Evolutionary conservation across 352 stramenopile genomes (phyloP).

Genomic region (Phytopythium helicoides): DNA sequence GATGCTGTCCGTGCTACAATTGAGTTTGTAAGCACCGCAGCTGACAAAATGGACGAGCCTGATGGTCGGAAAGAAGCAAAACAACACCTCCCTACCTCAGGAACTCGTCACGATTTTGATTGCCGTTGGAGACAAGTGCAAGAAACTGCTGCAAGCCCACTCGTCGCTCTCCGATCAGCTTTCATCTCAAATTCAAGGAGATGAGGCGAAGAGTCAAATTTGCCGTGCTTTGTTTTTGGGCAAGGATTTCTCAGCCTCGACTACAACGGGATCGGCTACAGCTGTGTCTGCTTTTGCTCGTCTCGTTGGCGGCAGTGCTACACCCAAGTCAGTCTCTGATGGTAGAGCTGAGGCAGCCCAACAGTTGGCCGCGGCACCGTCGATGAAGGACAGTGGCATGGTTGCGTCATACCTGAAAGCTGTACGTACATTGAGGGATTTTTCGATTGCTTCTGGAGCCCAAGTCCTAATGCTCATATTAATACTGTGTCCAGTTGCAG

Average conservation of each 20-base stretch:
- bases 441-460: neutral
- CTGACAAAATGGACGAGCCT: neutral
- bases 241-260: neutral
- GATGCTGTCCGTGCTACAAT: conserved; percentile 21
- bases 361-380: neutral
- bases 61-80: neutral
- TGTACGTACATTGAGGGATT: conserved; percentile 13
- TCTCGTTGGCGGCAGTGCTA: neutral
- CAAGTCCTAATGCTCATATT: neutral
- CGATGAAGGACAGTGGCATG: conserved; percentile 6
- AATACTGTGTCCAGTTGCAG: conserved; percentile 22
- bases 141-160: conserved; percentile 24
- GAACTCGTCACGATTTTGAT: neutral
- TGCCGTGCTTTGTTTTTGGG: conserved; percentile 1
- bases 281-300: neutral
- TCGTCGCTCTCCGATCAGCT: conserved; percentile 18
- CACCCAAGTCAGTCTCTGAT: neutral
- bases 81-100: neutral
- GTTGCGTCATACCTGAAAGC: conserved; percentile 28
- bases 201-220: neutral
- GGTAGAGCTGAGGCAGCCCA: neutral
- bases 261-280: neutral
- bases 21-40: conserved; percentile 24
- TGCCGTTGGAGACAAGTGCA: conserved; percentile 34
- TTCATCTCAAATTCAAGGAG: conserved; percentile 11